Base-by-base conservation (phyloP, 2,329 filamentous ascomycete genomes). In the Botrytis galanthina region DNA sequence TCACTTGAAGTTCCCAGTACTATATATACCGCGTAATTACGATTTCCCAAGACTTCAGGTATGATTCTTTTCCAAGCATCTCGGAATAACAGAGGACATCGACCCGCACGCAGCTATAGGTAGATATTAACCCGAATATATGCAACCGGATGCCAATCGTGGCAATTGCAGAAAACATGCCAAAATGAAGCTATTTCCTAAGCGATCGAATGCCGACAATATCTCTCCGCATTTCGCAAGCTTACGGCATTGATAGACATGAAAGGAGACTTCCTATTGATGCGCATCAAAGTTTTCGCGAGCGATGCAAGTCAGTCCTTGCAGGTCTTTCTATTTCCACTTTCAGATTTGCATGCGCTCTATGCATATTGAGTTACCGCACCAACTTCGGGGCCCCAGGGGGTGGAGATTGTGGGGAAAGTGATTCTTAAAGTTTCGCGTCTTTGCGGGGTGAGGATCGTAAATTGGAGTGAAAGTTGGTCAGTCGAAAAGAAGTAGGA, bases 231-330 rank as follows among this genome's bases (percentile, higher is more conserved):
- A 59, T 37, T 67, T 59, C 10, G 29, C 37, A 59, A 18, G 39
- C 37, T 60, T 72, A n/a, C 29, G n/a, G 32, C 14, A 69, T 42
- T 59, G 32, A 60, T 29, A 18, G 9, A 37, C 42, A 57, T 61
- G 9, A 64, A 66, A 22, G 29, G 26, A 42, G 20, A 59, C 54
- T 71, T 70, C 54, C 46, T 37, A 73, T 73, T 74, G 73, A 73
- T 64, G 73, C 73, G 73, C 73, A 66, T 74, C 59, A 35, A 32
- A 51, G 8, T 37, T 26, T 61, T 42, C 42, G 60, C 16, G 35
- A 64, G 59, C 16, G 44, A 64, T 69, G 70, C 61, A 39, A 39
- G 37, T 39, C 51, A 20, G 54, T 48, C 42, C 63, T 59, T 64
- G 44, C 1, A 26, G 22, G 22, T n/a, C 4, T 35, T n/a, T n/a